Conservation (phyloP, 768 basidiomycete genomes). For the Serendipita sp. region DNA sequence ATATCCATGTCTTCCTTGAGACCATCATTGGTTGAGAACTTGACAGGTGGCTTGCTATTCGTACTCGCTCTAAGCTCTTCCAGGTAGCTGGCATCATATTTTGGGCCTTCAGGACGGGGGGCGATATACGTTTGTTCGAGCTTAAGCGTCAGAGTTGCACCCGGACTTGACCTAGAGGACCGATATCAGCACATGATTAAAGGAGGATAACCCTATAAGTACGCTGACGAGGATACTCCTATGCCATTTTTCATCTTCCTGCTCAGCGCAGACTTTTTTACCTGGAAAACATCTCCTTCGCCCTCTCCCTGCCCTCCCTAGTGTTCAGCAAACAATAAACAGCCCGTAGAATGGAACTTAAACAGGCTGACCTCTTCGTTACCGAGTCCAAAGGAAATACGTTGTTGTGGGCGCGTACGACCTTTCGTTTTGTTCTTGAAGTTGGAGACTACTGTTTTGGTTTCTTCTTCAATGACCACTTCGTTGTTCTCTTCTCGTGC, state of each 20-base stretch:
- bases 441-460: conserved; percentile 23
- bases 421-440: conserved; percentile 53
- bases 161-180: conserved; percentile 4
- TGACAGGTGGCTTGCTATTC: conserved; percentile 22
- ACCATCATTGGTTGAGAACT: conserved; percentile 24
- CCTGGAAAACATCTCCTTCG: conserved; percentile 49
- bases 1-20: conserved; percentile 21
- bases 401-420: conserved; percentile 45
- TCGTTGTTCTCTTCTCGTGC: background rate
- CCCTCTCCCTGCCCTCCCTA: conserved; percentile 19
- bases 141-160: conserved; percentile 23
- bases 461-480: background rate
- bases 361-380: conserved; percentile 36
- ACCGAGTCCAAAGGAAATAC: conserved; percentile 61
- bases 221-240: conserved; percentile 1
- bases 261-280: conserved; percentile 70
- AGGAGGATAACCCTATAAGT: background rate
- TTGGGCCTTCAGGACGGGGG: conserved; percentile 28
- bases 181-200: background rate
- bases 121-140: conserved; percentile 44
- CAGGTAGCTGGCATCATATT: conserved; percentile 58
- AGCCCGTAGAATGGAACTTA: conserved; percentile 8
- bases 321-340: conserved; percentile 17
- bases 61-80: conserved; percentile 68
- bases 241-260: conserved; percentile 30